Conservation (phyloP, 495 filamentous ascomycete genomes). For the Aspergillus incahuasiensis region DNA sequence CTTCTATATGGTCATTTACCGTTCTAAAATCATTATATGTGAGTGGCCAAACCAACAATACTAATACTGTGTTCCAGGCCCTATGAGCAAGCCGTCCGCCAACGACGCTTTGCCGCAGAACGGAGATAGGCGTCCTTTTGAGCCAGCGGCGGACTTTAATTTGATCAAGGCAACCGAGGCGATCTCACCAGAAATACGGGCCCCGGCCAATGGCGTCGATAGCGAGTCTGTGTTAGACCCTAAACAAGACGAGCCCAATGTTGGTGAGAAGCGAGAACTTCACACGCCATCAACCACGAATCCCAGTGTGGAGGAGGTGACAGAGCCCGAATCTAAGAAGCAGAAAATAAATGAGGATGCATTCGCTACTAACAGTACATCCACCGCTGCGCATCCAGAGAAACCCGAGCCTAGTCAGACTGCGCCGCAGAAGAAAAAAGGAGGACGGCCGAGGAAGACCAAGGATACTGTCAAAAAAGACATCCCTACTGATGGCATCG, state of each 20-base stretch:
- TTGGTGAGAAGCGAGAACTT: slow-evolving; percentile 32
- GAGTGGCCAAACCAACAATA: not conserved
- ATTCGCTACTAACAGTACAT: slow-evolving; percentile 15
- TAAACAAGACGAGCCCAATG: slow-evolving; percentile 12
- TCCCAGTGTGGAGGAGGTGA: not conserved
- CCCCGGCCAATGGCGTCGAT: not conserved
- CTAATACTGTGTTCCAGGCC: slow-evolving; percentile 5
- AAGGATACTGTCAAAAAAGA: slow-evolving; percentile 30
- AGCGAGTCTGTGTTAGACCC: slow-evolving; percentile 4
- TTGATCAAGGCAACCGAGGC: slow-evolving; percentile 2
- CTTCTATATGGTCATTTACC: not conserved
- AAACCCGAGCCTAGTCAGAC: not conserved
- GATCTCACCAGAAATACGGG: slow-evolving; percentile 10
- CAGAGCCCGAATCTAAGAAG: slow-evolving; percentile 26
- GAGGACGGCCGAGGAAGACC: slow-evolving; percentile 31
- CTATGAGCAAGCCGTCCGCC: not conserved
- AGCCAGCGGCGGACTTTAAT: not conserved
- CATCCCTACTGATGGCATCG: slow-evolving; percentile 32
- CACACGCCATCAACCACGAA: slow-evolving; percentile 16
- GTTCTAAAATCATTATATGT: not conserved
- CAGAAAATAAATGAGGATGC: slow-evolving; percentile 23
- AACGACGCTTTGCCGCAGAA: slow-evolving; percentile 6
- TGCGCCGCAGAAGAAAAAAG: slow-evolving; percentile 27
- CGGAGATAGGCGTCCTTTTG: slow-evolving; percentile 1
- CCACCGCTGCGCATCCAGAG: slow-evolving; percentile 1